These are phyloP conservation scores for Trichophyton mentagrophytes DNA, from an alignment of 2,329 filamentous ascomycete genomes.

Conservation along the genomic window DNA sequence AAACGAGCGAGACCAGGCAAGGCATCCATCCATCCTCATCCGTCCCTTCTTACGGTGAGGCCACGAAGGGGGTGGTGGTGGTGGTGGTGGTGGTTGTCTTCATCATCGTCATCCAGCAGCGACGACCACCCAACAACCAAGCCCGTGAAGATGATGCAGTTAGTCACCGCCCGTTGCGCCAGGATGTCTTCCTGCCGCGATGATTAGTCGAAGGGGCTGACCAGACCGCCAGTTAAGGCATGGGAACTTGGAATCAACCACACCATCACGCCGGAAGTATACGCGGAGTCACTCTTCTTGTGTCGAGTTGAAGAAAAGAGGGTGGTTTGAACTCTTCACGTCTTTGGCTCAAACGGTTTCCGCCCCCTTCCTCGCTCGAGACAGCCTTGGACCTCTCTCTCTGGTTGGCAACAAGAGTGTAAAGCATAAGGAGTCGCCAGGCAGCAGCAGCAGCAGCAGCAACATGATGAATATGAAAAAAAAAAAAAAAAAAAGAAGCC, in stretches of 20 bases:
- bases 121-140: not conserved
- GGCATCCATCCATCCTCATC: not conserved
- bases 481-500: not conserved
- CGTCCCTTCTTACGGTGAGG: not conserved
- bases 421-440: too few species aligned
- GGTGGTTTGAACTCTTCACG: not conserved
- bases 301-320: too few species aligned
- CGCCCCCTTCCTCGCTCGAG: not conserved
- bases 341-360: not conserved
- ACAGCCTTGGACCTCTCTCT: not conserved
- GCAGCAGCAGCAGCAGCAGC: too few species aligned
- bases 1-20: not conserved
- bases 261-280: not conserved
- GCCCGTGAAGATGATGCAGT: not conserved
- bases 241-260: not conserved
- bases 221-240: not conserved
- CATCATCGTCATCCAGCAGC: not conserved
- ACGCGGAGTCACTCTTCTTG: too few species aligned
- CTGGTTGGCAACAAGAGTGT: not conserved
- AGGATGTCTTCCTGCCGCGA: not conserved
- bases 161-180: conserved; percentile 3
- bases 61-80: not conserved
- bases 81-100: not conserved
- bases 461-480: too few species aligned
- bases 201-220: not conserved